Base-by-base conservation (phyloP, 1,284 basidiomycete species). In the Fomitopsis schrenkii region DNA sequence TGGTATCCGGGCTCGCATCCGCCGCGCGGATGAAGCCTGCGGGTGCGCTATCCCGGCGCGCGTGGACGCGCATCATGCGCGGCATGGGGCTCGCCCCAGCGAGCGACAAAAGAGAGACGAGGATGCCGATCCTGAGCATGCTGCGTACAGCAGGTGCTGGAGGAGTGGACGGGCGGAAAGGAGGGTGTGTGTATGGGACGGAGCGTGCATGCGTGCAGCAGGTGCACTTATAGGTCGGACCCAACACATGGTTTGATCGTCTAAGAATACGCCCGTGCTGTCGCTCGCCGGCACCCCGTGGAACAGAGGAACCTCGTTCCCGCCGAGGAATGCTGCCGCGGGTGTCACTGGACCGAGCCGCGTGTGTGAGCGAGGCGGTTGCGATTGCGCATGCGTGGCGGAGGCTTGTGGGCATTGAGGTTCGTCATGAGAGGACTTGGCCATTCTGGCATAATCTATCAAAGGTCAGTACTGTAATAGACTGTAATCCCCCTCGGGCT, bases 21-120 rank as follows among this genome's bases (percentile, higher is more conserved):
- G 22, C 22, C 22, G 58, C 50, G 55, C 68, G 63, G 10, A 68
- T 67, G 67, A 72, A 76, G 42, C 73, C 74, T 9, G 58, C 63
- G 3, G 75, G 75, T 19, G 67, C 56, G 17, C 44, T 62, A 15
- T 66, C 55, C 44, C 26, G 14, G 30, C 56, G 56, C 8, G 41
- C 35, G 33, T 58, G 44, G 9, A 45, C 42, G 33, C 56, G 56
- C 56, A 56, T 19, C 26, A 28, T 45, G 33, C 56, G 56, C 28
- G 15, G 56, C 52, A 35, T 26, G 36, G 52, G 52, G 33, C 15
- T 54, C 52, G 52, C 52, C n/a, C n/a, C 14, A 6, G 52, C 52
- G 52, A 54, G 52, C n/a, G 33, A 54, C 15, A 54, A n/a, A 17
- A 54, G 52, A 33, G 52, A 54, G 52, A 54, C n/a, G 36, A 54